Base-by-base conservation (phyloP, 2,329 filamentous ascomycete species). In the Sclerotinia nivalis region DNA sequence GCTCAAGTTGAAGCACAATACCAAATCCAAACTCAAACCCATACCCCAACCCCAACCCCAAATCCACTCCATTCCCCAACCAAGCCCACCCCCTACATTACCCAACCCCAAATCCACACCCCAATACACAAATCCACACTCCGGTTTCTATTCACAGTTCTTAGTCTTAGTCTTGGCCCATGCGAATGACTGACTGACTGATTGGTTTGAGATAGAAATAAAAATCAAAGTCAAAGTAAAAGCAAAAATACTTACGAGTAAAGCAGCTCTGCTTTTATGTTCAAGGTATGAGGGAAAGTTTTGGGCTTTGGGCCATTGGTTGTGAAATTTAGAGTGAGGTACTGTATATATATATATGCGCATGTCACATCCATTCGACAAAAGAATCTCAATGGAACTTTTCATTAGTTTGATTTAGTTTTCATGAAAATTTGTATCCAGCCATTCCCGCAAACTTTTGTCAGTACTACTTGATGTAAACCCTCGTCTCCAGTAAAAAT, bases 221-320 rank as follows among this genome's bases (percentile, higher is more conserved):
- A 31, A 31, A 31, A 4, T 31, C 2, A 31, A 9, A 43, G 40
- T 7, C 18, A 18, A 18, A 15, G 6, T 34, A 4, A 8, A 37
- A 20, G 2, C 1, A n/a, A 37, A 37, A 15, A 6, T 59, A 37
- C 9, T 8, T 40, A 40, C 4, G 3, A 0, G 4, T 59, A 59
- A 59, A 59, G 55, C 55, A 59, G 55, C 55, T 59, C 55, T 59
- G 55, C 55, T 59, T 58, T 59, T 40, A 18, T 34, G 12, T 9
- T 25, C 22, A 58, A 18, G 22, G 34, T 31, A 37, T n/a, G 20
- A 56, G 13, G 20, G 20, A 8, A 13, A 3, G 31, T 5, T 8
- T n/a, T 22, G 40, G 15, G 40, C 15, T 15, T 18, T 7, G 15
- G 15, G 40, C 10, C 18, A 6, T 43, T 43, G 40, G 10, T 12